phyloP scores from a whole-genome alignment of 192 early-diverging fungal species.

The Mortierella antarctica region DNA sequence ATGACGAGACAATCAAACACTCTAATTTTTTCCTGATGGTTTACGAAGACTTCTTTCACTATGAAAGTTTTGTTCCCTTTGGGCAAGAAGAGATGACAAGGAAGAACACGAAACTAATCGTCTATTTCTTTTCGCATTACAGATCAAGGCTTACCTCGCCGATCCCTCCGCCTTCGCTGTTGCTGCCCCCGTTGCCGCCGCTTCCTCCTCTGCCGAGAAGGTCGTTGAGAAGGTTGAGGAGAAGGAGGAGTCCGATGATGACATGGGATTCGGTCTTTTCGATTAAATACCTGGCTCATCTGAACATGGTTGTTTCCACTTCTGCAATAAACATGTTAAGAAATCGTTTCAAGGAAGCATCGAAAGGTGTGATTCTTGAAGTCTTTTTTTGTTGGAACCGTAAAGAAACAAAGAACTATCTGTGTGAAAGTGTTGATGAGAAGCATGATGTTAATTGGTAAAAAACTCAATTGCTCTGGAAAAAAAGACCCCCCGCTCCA shows the following conservation, averaged over 20 bases:
- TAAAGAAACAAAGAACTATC: slow-evolving; percentile 9
- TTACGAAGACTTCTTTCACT: slow-evolving; percentile 3
- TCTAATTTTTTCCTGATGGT: slow-evolving; percentile 83
- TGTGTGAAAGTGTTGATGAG: neutral
- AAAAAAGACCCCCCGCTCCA: neutral
- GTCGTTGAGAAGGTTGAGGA: slow-evolving; percentile 72
- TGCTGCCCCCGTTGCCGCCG: slow-evolving; percentile 79
- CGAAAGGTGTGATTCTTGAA: slow-evolving; percentile 30
- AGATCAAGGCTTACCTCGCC: slow-evolving; percentile 95
- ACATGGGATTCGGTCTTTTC: slow-evolving; percentile 94
- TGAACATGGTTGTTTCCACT: slow-evolving; percentile 2
- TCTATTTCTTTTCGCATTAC: slow-evolving; percentile 13
- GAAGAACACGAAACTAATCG: slow-evolving; percentile 1
- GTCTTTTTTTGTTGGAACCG: slow-evolving; percentile 47
- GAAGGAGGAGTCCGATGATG: slow-evolving; percentile 86
- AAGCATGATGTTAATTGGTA: neutral
- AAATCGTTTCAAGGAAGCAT: slow-evolving; percentile 31
- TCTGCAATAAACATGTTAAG: slow-evolving; percentile 25
- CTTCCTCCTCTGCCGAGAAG: slow-evolving; percentile 68
- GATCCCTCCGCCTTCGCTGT: slow-evolving; percentile 91
- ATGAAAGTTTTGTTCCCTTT: slow-evolving; percentile 5
- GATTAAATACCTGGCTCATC: slow-evolving; percentile 67
- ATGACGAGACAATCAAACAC: slow-evolving; percentile 65
- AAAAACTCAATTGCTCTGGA: neutral
- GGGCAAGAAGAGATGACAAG: neutral